These are phyloP conservation scores for Rhodotorula sp. DNA, from an alignment of 1,284 basidiomycete genomes.

Conservation along the genomic window DNA sequence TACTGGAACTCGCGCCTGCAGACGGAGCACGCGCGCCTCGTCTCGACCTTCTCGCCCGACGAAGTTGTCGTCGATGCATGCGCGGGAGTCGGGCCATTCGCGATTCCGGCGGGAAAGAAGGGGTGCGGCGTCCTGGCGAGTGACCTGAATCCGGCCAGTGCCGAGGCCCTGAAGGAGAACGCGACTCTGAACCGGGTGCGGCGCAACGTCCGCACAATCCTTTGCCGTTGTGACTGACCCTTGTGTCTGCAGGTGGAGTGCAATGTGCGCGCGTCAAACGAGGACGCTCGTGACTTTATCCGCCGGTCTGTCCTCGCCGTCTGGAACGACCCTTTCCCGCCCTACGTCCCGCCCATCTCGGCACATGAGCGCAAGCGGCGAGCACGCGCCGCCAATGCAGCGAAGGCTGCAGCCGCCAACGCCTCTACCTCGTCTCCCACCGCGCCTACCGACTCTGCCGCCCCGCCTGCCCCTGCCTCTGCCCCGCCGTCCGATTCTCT, in stretches of 20 bases:
- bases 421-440: not conserved
- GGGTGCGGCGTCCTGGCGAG: slow-evolving; percentile 84
- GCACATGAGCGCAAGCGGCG: slow-evolving; percentile 54
- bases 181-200: slow-evolving; percentile 70
- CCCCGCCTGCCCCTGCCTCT: not conserved
- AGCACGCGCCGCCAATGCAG: slow-evolving; percentile 12
- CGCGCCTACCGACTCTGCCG: not conserved
- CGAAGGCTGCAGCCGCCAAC: not conserved
- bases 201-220: not conserved
- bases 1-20: slow-evolving; percentile 98
- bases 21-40: slow-evolving; percentile 84
- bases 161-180: slow-evolving; percentile 75
- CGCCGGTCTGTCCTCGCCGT: slow-evolving; percentile 59
- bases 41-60: slow-evolving; percentile 65
- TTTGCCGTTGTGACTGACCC: not conserved
- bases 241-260: slow-evolving; percentile 62
- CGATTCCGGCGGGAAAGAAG: slow-evolving; percentile 79
- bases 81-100: slow-evolving; percentile 97
- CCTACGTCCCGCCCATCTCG: slow-evolving; percentile 54
- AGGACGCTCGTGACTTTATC: slow-evolving; percentile 85
- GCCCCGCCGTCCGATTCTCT: slow-evolving; percentile 3
- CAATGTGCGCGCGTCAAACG: slow-evolving; percentile 68
- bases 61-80: slow-evolving; percentile 88
- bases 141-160: slow-evolving; percentile 88
- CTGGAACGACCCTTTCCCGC: slow-evolving; percentile 66